Percentiles rank a stretch among this genome's conserved stretches.
These are phyloP conservation scores for Diaporthe sp. DNA, from an alignment of 2,329 filamentous ascomycete species.

Conservation along the genomic window DNA sequence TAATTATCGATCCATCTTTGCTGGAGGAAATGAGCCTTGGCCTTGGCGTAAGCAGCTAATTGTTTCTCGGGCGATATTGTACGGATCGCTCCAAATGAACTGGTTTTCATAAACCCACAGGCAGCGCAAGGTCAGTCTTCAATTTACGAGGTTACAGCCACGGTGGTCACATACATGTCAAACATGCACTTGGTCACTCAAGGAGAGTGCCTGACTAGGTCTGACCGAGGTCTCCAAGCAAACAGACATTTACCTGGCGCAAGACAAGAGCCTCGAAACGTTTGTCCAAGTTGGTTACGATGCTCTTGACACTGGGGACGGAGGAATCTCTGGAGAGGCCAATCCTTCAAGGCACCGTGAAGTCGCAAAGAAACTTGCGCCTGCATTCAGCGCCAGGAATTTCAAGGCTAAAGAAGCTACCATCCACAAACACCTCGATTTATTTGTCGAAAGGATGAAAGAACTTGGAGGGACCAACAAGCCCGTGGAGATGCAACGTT, in stretches of 20 bases:
- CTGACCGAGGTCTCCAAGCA: neutral
- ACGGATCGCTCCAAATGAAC: constrained; percentile 22
- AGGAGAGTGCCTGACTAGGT: neutral
- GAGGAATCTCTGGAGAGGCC: constrained; percentile 29
- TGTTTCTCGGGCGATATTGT: neutral
- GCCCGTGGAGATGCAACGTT: constrained; percentile 26
- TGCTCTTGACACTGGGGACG: constrained; percentile 19
- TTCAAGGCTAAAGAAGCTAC: constrained; percentile 29
- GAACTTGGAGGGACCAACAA: neutral
- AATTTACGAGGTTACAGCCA: neutral
- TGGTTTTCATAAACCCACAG: constrained; percentile 1
- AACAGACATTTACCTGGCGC: constrained; percentile 31
- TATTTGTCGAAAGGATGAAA: constrained; percentile 31
- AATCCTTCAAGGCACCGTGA: constrained; percentile 31
- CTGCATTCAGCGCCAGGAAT: constrained; percentile 33
- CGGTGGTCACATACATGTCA: neutral
- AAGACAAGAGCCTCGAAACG: constrained; percentile 28
- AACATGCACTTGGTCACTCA: neutral
- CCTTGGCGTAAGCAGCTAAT: neutral
- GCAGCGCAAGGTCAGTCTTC: neutral
- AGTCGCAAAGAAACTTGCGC: constrained; percentile 32
- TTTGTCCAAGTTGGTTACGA: constrained; percentile 32
- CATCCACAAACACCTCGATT: constrained; percentile 31
- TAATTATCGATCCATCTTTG: neutral
- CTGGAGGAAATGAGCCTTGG: neutral